phyloP scores from a whole-genome alignment of 2,329 filamentous ascomycete genomes.

The Ophiognomonia clavigignenti-juglandacearum region DNA sequence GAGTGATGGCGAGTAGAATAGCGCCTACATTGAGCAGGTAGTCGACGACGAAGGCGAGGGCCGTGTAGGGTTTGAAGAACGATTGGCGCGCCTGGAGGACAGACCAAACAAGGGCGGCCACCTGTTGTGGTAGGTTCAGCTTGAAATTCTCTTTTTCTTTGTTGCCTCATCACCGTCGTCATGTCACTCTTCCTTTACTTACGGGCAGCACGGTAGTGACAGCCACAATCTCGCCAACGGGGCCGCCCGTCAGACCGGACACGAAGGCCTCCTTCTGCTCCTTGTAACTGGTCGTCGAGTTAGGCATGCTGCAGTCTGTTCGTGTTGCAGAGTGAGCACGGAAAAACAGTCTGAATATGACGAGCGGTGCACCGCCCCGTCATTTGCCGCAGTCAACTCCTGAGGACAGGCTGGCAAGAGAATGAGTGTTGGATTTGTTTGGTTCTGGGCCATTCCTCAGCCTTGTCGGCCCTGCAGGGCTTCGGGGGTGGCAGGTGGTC shows the following conservation, averaged over 20 bases:
- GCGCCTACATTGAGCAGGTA: conserved; percentile 82
- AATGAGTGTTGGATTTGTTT: too few species aligned
- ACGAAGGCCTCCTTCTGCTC: conserved; percentile 92
- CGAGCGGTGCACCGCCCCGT: too few species aligned
- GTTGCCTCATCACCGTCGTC: too few species aligned
- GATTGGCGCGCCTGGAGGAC: conserved; percentile 76
- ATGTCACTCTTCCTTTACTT: conserved; percentile 35
- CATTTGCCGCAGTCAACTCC: conserved; percentile 12
- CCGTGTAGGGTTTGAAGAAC: conserved; percentile 74
- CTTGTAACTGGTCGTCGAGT: conserved; percentile 65
- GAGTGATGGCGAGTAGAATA: conserved; percentile 77
- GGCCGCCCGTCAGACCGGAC: conserved; percentile 80
- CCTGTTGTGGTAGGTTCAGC: conserved; percentile 42
- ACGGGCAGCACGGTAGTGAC: conserved; percentile 85
- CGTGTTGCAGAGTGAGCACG: conserved; percentile 6
- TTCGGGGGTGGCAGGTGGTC: conserved; percentile 9
- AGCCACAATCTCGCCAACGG: conserved; percentile 78
- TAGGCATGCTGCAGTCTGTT: conserved; percentile 21
- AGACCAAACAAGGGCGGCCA: conserved; percentile 82
- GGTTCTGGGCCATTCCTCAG: conserved; percentile 15
- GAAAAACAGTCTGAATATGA: too few species aligned
- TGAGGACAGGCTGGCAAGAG: conserved; percentile 15
- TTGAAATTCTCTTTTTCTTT: too few species aligned
- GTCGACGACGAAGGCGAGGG: conserved; percentile 67
- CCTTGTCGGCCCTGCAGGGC: too few species aligned